A percentile compares a stretch with the other conserved stretches of the same genome.
Conservation (phyloP, 805 yeast species). For the Pichia occidentalis region DNA sequence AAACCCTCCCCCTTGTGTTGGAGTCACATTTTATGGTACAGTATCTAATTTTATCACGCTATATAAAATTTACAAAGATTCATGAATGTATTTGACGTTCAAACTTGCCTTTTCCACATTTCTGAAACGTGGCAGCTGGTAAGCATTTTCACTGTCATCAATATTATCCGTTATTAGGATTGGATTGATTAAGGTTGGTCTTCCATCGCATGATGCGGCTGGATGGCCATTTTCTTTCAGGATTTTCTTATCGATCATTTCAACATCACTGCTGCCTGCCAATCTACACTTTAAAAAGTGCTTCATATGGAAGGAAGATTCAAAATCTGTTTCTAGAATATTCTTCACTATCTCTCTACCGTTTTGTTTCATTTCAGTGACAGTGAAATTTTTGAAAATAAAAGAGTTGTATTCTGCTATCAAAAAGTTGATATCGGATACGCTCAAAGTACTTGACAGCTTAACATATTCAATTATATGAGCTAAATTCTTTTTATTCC, state of each 20-base stretch:
- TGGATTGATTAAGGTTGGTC: conserved; percentile 39
- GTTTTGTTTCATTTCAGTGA: conserved; percentile 17
- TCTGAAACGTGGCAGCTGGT: conserved; percentile 49
- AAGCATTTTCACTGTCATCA: conserved; percentile 12
- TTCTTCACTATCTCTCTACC: conserved; percentile 23
- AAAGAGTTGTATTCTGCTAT: conserved; percentile 34
- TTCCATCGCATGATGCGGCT: conserved; percentile 30
- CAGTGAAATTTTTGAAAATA: conserved; percentile 24
- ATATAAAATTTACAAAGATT: conserved; percentile 13
- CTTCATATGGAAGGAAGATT: conserved; percentile 28
- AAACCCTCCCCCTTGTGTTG: not conserved
- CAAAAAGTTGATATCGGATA: conserved; percentile 38
- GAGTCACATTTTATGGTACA: too few relatives aligned
- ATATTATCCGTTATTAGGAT: conserved; percentile 8
- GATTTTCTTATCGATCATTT: conserved; percentile 23
- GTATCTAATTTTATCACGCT: too few relatives aligned
- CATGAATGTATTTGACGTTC: conserved; percentile 36
- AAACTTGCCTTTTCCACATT: conserved; percentile 58
- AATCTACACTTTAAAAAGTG: conserved; percentile 29
- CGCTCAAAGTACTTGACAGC: conserved; percentile 41
- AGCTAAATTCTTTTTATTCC: conserved; percentile 39
- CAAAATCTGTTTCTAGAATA: conserved; percentile 27
- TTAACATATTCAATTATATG: conserved; percentile 42
- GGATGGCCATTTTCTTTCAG: conserved; percentile 33
- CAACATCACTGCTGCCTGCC: conserved; percentile 27